Evolutionary conservation across 176 grass and related monocot genomes (phyloP).

Genomic region (Secale cereale): DNA sequence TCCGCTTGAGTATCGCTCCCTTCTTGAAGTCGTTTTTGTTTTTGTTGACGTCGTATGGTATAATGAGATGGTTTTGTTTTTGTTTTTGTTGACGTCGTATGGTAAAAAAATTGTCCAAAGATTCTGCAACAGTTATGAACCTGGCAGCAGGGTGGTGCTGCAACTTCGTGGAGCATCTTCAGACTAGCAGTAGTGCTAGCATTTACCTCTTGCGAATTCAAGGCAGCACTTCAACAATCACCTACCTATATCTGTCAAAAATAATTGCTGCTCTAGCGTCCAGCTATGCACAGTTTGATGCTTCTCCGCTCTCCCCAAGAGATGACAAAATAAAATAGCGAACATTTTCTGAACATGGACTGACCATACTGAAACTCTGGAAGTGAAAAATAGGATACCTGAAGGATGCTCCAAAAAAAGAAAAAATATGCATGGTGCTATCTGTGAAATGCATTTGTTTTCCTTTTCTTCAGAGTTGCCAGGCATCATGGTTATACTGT

Average conservation of each 20-base stretch:
- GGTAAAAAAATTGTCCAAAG: slow-evolving; percentile 33
- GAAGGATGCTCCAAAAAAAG: too few species aligned
- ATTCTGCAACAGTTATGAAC: slow-evolving; percentile 17
- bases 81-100: too few species aligned
- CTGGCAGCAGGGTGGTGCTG: neutral
- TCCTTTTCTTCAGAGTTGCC: neutral
- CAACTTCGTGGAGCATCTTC: slow-evolving; percentile 10
- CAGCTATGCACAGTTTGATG: neutral
- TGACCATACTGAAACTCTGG: neutral
- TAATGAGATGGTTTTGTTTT: too few species aligned
- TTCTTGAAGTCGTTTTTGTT: too few species aligned
- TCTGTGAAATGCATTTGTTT: neutral
- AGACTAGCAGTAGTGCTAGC: neutral
- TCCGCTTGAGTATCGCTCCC: too few species aligned
- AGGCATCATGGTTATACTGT: too few species aligned
- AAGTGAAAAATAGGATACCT: neutral
- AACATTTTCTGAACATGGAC: neutral
- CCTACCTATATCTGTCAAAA: neutral
- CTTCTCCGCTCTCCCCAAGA: neutral
- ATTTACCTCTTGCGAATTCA: slow-evolving; percentile 13
- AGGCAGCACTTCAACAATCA: neutral
- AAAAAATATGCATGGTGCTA: neutral
- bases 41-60: too few species aligned
- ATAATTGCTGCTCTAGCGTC: neutral
- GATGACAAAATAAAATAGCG: too few species aligned